Conservation (phyloP, 2,329 filamentous ascomycete species). For the Fusarium pilosicola region DNA sequence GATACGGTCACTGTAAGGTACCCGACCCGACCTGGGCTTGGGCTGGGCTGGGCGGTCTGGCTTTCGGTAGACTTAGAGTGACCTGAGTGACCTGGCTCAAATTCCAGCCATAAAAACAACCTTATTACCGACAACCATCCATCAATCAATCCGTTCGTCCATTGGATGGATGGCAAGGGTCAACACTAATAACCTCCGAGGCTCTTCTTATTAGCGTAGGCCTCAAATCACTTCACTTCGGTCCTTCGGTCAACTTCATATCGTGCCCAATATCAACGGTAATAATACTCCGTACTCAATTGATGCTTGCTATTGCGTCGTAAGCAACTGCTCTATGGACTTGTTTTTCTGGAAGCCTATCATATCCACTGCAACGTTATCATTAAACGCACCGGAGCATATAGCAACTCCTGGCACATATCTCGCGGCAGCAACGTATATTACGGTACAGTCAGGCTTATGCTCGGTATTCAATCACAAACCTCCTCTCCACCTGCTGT, state of each 20-base stretch:
- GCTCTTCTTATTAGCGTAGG: neutral
- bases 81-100: conserved; percentile 18
- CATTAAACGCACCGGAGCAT: conserved; percentile 9
- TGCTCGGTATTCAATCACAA: conserved; percentile 76
- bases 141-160: neutral
- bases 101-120: conserved; percentile 10
- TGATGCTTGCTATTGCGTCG: conserved; percentile 1
- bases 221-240: conserved; percentile 4
- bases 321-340: neutral
- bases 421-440: neutral
- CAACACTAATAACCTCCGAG: conserved; percentile 9
- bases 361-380: conserved; percentile 1
- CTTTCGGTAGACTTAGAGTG: neutral
- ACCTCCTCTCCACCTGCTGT: conserved; percentile 79
- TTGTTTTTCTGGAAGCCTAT: neutral
- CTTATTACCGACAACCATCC: neutral
- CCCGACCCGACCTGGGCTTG: neutral
- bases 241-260: neutral
- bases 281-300: conserved; percentile 8
- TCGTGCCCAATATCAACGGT: conserved; percentile 6
- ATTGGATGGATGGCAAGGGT: neutral
- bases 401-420: conserved; percentile 6
- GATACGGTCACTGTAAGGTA: conserved; percentile 33
- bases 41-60: neutral
- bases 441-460: conserved; percentile 19